These are phyloP conservation scores for Mollisiaceae sp. DNA, from an alignment of 2,329 filamentous ascomycete species.

Conservation along the genomic window DNA sequence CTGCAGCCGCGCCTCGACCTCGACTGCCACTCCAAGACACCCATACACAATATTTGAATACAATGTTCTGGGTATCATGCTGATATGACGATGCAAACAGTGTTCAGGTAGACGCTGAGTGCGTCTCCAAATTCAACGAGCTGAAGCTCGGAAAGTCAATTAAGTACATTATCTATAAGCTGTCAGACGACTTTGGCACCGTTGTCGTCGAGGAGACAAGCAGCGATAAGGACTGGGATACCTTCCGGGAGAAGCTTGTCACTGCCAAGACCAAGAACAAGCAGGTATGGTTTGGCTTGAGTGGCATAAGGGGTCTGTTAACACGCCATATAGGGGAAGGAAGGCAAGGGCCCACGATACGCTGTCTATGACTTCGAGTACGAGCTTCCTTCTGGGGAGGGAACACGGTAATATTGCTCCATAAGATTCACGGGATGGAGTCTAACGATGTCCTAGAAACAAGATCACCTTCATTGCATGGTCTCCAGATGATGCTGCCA, in stretches of 20 bases:
- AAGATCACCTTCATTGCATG: conserved; percentile 82
- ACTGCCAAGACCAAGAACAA: conserved; percentile 75
- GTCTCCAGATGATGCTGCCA: conserved; percentile 80
- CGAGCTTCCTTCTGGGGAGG: conserved; percentile 72
- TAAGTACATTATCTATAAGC: conserved; percentile 90
- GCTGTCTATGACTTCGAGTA: conserved; percentile 88
- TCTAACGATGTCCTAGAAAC: conserved; percentile 55
- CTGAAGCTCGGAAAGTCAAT: conserved; percentile 81
- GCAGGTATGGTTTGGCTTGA: conserved; percentile 54
- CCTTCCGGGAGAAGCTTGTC: conserved; percentile 78
- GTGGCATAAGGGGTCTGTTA: not conserved
- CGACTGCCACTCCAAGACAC: not conserved
- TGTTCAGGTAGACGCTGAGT: conserved; percentile 74
- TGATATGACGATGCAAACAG: conserved; percentile 49
- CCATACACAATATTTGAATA: no score
- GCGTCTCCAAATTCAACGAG: conserved; percentile 75
- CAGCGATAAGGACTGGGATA: conserved; percentile 69
- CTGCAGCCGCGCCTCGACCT: conserved; percentile 5
- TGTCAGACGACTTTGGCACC: conserved; percentile 81
- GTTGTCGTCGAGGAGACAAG: conserved; percentile 81
- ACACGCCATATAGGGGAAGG: conserved; percentile 52
- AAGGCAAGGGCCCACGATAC: conserved; percentile 76
- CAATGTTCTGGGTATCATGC: conserved; percentile 7
- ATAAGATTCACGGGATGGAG: not conserved
- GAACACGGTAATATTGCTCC: conserved; percentile 60